Evolutionary conservation across 2,329 filamentous ascomycete genomes (phyloP), one percentile per base, ranked within the genome.

Genomic region (Aspergillus fumigatus): DNA sequence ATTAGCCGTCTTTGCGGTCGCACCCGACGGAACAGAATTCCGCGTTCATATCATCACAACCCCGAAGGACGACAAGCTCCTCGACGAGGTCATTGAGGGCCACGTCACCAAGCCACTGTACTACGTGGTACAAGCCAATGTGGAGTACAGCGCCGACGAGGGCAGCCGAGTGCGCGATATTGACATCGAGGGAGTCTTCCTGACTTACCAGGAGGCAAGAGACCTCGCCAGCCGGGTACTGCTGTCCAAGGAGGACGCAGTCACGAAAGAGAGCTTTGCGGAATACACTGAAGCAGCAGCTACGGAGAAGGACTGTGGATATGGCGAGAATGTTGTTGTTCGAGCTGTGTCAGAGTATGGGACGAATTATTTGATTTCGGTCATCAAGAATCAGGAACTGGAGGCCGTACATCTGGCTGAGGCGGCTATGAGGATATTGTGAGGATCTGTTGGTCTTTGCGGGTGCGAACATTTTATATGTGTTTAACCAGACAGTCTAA

Each of bases 251-350:
- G 61, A 63, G 51, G 54, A 62, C 38, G 61, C 58, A 4, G 48
- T 66, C 21, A 60, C 60, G 11, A 63, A 62, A 45, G 66, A 69
- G 40, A 67, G 57, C 7, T 70, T 64, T 57, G 66, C 56, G 1
- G 50, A 63, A 56, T 70, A 68, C 51, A 62, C 64, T 19, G 65
- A 70, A 53, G 67, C 66, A 1, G 65, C 26, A 3, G 56, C 58
- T 6, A 51, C 55, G 10, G 65, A 69, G 35, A 62, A 51, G 9
- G 67, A 70, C 38, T 70, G 66, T 32, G 68, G 66, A 19, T 70
- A 63, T 58, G 67, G 68, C 1, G 67, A 69, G 49, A 70, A 70
- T 62, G 68, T 70, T 9, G 32, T 70, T 23, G 67, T 70, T 29
- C 68, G 68, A 61, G 68, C 68, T 2, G 59, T 65, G 1, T 59